Conservation (phyloP, 768 basidiomycete species). For the Hygrophoropsis aurantiaca region DNA sequence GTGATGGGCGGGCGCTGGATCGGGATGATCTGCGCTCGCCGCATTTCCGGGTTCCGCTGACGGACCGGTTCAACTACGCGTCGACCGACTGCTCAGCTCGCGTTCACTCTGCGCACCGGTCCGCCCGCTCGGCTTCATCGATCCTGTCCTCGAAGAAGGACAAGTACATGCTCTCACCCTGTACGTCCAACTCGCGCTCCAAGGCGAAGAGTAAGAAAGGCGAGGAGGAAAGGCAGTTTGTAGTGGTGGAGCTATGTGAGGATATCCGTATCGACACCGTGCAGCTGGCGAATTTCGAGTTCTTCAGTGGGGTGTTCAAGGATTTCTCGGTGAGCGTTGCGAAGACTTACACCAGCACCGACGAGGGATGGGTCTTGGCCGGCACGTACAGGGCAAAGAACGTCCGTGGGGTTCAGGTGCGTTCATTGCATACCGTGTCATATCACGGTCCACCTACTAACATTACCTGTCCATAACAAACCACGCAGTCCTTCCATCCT, state of each 20-base stretch:
- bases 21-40: no score
- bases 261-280: constrained; percentile 96
- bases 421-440: no score
- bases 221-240: constrained; percentile 55
- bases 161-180: constrained; percentile 96
- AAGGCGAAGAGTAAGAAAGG: no score
- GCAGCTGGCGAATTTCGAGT: constrained; percentile 95
- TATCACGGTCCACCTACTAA: no score
- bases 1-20: no score
- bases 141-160: constrained; percentile 91
- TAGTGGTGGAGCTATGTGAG: constrained; percentile 95
- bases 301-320: constrained; percentile 95
- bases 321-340: constrained; percentile 86
- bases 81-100: constrained; percentile 90
- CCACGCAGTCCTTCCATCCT: constrained; percentile 69
- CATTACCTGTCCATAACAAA: no score
- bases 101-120: constrained; percentile 79
- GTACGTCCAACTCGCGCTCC: constrained; percentile 58
- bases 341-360: constrained; percentile 68
- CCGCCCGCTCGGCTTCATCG: constrained; percentile 77
- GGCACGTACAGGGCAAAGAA: constrained; percentile 88
- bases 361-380: constrained; percentile 67
- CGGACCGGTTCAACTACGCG: constrained; percentile 94
- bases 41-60: constrained; percentile 71
- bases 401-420: constrained; percentile 84